A percentile compares a stretch with the other conserved stretches of the same genome.
Conservation (phyloP, 768 basidiomycete species). For the Polyporus arcularius region DNA sequence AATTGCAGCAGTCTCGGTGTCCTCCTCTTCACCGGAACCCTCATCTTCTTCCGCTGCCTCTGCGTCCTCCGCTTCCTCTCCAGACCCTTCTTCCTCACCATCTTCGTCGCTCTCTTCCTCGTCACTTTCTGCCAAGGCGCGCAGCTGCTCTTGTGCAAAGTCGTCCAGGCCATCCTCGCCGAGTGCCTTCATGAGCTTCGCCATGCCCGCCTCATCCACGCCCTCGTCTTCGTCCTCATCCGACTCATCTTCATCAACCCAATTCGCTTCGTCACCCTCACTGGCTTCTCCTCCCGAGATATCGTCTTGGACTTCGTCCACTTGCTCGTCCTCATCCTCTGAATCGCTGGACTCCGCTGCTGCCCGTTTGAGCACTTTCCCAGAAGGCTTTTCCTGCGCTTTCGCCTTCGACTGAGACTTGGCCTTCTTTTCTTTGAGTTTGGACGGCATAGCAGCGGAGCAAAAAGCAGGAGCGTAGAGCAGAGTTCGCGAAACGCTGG, state of each 20-base stretch:
- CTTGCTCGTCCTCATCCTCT: conserved; percentile 9
- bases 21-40: conserved; percentile 31
- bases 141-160: conserved; percentile 58
- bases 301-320: background rate
- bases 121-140: conserved; percentile 38
- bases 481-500: background rate
- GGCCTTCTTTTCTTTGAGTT: background rate
- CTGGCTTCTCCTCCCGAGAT: background rate
- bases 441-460: conserved; percentile 4
- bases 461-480: background rate
- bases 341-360: conserved; percentile 6
- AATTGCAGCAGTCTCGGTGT: conserved; percentile 31
- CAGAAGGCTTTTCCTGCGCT: conserved; percentile 1
- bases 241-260: conserved; percentile 13
- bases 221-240: conserved; percentile 37
- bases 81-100: conserved; percentile 31
- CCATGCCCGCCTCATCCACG: conserved; percentile 60
- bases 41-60: conserved; percentile 36
- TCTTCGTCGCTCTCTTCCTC: conserved; percentile 30
- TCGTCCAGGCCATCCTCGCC: conserved; percentile 71
- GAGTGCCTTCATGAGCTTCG: conserved; percentile 53
- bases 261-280: background rate
- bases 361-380: conserved; percentile 9
- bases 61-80: conserved; percentile 32
- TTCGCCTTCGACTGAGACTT: background rate